Evolutionary conservation across 495 filamentous ascomycete species (phyloP), one percentile per base, ranked within the genome.

Genomic region (Penicillium taxi): DNA sequence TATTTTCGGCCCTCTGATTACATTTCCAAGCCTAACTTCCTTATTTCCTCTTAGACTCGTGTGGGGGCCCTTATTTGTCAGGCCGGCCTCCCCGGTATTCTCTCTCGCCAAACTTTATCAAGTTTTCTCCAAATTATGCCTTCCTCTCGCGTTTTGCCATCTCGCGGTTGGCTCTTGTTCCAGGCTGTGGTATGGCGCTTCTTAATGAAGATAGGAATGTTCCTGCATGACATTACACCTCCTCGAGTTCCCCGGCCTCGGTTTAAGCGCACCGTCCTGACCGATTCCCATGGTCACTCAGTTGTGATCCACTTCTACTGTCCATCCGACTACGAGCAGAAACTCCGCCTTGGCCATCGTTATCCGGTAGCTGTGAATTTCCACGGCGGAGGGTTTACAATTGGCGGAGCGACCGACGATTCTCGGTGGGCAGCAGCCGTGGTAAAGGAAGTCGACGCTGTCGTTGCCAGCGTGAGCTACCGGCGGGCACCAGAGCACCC

Each of bases 241-340:
- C 82, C 86, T 0, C 69, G 73, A 11, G 82, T 84, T 0, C 81
- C 82, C 1, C 58, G 54, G 22, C 82, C 84, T 5, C 58, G 64
- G 21, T 93, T 93, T 66, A 68, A 69, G 32, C 73, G 73, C 22
- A 61, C 66, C 19, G 74, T 94, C 28, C 62, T 73, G 0, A 71
- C 75, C 32, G 79, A 77, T n/a, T 46, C 23, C 33, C 32, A 49
- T 19, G 21, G 37, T 81, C 35, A 78, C 66, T 13, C 66, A 57
- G 74, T 93, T 36, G 57, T 61, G n/a, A 65, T 94, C 6, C 72
- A 81, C n/a, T 89, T 95, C 59, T 94, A 93, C 61, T 72, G 80
- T 1, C 87, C 87, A 0, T 53, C 66, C 9, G 69, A 70, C 14
- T 90, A 88, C 47, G 42, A 58, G 3, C 21, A 50, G 6, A 42